These are phyloP conservation scores for Cercospora sp. DNA, from an alignment of 2,329 filamentous ascomycete species.

Conservation along the genomic window DNA sequence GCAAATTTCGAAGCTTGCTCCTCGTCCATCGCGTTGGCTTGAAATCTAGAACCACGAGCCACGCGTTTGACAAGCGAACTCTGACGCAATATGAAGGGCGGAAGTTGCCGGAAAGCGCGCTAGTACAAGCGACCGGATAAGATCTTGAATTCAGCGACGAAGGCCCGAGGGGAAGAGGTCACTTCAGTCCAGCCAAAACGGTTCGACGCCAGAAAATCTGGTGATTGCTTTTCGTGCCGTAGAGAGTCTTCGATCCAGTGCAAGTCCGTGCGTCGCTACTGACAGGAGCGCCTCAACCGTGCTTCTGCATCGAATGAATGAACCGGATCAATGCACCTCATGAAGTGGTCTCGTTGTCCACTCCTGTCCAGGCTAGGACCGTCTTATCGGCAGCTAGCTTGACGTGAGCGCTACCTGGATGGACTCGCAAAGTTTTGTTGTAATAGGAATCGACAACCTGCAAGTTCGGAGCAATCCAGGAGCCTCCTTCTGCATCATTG, in stretches of 20 bases:
- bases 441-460: constrained; percentile 88
- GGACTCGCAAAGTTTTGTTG: constrained; percentile 81
- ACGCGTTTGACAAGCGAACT: constrained; percentile 2
- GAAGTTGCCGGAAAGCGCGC: background rate
- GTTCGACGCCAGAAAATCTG: background rate
- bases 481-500: constrained; percentile 43
- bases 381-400: constrained; percentile 53
- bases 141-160: background rate
- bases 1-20: constrained; percentile 65
- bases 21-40: constrained; percentile 33
- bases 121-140: background rate
- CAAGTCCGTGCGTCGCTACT: background rate
- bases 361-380: constrained; percentile 13
- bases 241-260: background rate
- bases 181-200: background rate
- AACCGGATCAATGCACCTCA: background rate
- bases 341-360: background rate
- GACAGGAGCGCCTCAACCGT: background rate
- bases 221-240: background rate
- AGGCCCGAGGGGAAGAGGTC: background rate
- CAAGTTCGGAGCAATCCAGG: constrained; percentile 71
- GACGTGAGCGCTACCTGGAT: constrained; percentile 76
- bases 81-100: constrained; percentile 5
- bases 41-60: constrained; percentile 3
- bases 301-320: background rate